Evolutionary conservation across 2,329 filamentous ascomycete genomes (phyloP), one percentile per base, ranked within the genome.

Genomic region (Magnaporthiopsis rhizophila): DNA sequence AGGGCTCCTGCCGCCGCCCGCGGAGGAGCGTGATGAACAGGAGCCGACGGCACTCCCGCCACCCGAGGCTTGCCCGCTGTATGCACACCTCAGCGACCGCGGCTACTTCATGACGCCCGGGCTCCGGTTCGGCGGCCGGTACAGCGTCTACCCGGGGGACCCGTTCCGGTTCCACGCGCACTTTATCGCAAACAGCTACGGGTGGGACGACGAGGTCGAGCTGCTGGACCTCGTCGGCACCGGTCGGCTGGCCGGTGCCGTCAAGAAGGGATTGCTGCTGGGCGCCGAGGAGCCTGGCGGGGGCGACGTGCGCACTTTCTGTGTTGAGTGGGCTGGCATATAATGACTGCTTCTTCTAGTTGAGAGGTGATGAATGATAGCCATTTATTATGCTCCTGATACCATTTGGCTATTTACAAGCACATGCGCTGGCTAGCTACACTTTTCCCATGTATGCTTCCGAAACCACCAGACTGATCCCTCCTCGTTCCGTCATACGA

Each of bases 151-250:
- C 71, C 95, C 95, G 0, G 95, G 95, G 59, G 95, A 99, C 74
- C 92, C 95, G 1, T 81, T 99, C 62, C 88, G 95, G 13, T 99
- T 96, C 74, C 95, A 99, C 76, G 95, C 92, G 59, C 95, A 99
- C 75, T 98, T 97, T 74, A 83, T 97, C 70, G 91, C 89, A 9
- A 89, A 89, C n/a, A 87, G 90, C 38, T 86, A 90, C 69, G 86
- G 82, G n/a, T 98, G 92, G 92, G 87, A 97, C 66, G 86, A 97
- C 71, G 86, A 92, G 69, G 89, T 99, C 65, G 84, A 90, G 53
- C 80, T 98, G 71, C 83, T 97, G 69, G 90, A 97, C 69, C 79
- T 99, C 18, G 89, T 98, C 21, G 89, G 88, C 26, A 92, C 92
- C 9, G 95, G 95, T 6, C 83, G 95, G 69, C 76, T 99, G 67